These are phyloP conservation scores for Linum usitatissimum DNA, from an alignment of 345 rosid species.

Conservation along the genomic window DNA sequence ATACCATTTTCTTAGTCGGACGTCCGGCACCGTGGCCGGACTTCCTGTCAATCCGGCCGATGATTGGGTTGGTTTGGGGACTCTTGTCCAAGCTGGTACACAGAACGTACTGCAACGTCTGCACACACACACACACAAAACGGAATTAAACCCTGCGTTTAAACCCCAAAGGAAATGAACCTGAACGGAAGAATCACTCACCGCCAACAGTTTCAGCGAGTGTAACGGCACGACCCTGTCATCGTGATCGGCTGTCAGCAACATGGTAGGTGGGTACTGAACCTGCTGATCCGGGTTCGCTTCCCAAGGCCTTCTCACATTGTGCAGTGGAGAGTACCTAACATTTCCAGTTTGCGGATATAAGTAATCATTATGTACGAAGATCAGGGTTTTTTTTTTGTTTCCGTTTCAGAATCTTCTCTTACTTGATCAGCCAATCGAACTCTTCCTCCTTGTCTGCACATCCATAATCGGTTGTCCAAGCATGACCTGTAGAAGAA, in stretches of 20 bases:
- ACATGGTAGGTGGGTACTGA: constrained; percentile 86
- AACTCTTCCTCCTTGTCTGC: constrained; percentile 85
- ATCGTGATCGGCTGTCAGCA: constrained; percentile 93
- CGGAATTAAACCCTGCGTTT: not conserved
- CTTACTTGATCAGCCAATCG: constrained; percentile 83
- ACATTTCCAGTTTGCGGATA: no score
- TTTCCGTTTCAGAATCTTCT: not conserved
- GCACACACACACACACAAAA: constrained; percentile 1
- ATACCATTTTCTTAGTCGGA: constrained; percentile 73
- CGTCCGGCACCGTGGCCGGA: constrained; percentile 96
- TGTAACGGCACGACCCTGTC: constrained; percentile 90
- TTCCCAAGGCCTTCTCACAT: constrained; percentile 93
- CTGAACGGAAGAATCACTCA: constrained; percentile 21
- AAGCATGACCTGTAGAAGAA: constrained; percentile 61
- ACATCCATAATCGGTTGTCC: constrained; percentile 88
- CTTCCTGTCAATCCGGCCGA: constrained; percentile 79
- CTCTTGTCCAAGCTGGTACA: constrained; percentile 60
- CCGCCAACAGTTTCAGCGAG: constrained; percentile 76
- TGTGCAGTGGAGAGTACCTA: constrained; percentile 93
- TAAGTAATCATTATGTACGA: no score
- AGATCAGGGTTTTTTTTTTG: not conserved
- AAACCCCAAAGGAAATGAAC: no score
- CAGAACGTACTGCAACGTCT: constrained; percentile 82
- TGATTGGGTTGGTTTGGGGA: constrained; percentile 77
- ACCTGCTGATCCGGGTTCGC: constrained; percentile 27